These are phyloP conservation scores for Colletotrichum aenigma DNA, from an alignment of 2,329 filamentous ascomycete genomes.

Conservation along the genomic window DNA sequence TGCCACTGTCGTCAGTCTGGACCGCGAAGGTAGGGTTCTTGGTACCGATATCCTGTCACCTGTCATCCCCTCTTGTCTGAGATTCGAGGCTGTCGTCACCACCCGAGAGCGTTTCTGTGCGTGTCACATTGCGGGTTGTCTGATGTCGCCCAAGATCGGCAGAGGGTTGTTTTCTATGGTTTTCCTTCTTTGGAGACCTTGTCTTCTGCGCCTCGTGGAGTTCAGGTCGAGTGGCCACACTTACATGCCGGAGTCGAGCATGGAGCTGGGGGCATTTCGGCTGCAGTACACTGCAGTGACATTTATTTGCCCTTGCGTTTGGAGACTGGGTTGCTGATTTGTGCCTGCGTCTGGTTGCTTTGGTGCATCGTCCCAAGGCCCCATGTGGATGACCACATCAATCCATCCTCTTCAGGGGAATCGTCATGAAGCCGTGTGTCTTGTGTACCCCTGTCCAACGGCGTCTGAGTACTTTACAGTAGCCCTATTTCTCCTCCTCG, in stretches of 20 bases:
- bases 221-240: not conserved
- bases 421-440: not conserved
- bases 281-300: too few species aligned
- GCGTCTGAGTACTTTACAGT: not conserved
- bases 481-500: not conserved
- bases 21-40: not conserved
- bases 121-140: not conserved
- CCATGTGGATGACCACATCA: not conserved
- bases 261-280: not conserved
- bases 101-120: not conserved
- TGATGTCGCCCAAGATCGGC: not conserved
- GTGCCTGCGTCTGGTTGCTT: not conserved
- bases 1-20: not conserved
- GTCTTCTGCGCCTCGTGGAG: not conserved
- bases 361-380: not conserved
- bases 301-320: too few species aligned
- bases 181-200: not conserved
- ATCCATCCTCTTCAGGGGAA: not conserved
- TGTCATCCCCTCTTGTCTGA: not conserved
- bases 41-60: conserved; percentile 3
- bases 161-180: not conserved
- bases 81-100: not conserved
- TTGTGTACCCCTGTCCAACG: not conserved
- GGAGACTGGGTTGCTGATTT: not conserved
- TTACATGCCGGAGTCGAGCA: not conserved